Evolutionary conservation across 2,329 filamentous ascomycete genomes (phyloP), one percentile per base, ranked within the genome.

Genomic region (Akanthomyces dipterigenus): DNA sequence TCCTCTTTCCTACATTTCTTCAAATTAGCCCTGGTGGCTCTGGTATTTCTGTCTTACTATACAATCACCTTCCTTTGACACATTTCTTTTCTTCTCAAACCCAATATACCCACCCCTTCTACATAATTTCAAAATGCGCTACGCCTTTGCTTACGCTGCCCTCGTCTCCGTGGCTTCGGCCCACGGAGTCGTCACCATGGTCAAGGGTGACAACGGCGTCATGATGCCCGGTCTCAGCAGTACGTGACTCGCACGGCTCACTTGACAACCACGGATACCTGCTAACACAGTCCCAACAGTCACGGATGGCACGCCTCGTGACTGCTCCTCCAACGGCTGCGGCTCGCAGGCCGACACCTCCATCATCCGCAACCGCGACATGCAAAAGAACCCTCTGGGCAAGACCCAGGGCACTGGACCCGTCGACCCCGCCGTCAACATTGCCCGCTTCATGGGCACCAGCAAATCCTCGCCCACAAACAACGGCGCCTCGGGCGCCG

Each of bases 281-380:
- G 40, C n/a, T 55, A 55, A 51, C 46, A 48, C 14, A 31, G 6
- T 16, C 14, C 11, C 3, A 11, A 8, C 26, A 79, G 83, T 88
- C 65, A 77, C 78, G 51, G 86, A 89, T 64, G 86, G 85, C 67
- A 88, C 86, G 64, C 87, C 86, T 55, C 85, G 87, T 69, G 85
- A 89, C 74, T 89, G 86, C 72, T 77, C 82, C 55, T 77, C 76
- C 67, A 84, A 86, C 66, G 65, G 71, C 50, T 88, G 85, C 69
- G 87, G 86, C 62, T 81, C 86, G n/a, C 82, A 89, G 71, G 83
- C 81, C 63, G 87, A 89, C 69, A 89, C 87, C n/a, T 79, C 86
- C 71, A 88, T 89, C 77, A 88, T 89, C 73, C 83, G 86, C 42
- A 73, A 82, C 63, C 73, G 76, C 14, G 86, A 88, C 73, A 78